Conservation (phyloP, 352 stramenopile species). For the Phytophthora multivora region DNA sequence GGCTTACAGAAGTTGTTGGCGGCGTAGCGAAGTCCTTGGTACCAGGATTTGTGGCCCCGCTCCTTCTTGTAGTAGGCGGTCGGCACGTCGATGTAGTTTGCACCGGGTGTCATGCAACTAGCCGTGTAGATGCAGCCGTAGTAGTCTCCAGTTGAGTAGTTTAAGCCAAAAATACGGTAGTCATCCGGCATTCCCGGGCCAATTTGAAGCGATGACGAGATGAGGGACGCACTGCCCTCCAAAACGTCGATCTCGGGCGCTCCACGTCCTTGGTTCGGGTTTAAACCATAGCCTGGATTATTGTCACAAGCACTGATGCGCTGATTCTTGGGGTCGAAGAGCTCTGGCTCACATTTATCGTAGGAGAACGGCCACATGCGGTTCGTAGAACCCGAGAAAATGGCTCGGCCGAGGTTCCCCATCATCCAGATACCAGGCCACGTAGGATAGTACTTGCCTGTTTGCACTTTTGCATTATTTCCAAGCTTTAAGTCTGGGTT, state of each 20-base stretch:
- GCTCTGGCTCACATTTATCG: conserved; percentile 74
- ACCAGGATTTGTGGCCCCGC: not conserved
- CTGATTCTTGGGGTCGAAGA: conserved; percentile 44
- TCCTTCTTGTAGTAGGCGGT: conserved; percentile 4
- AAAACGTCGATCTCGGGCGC: conserved; percentile 95
- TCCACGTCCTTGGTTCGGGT: conserved; percentile 80
- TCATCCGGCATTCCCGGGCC: conserved; percentile 62
- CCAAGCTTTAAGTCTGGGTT: conserved; percentile 48
- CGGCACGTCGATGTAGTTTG: conserved; percentile 40
- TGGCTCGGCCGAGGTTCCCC: conserved; percentile 91
- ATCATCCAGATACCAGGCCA: conserved; percentile 95
- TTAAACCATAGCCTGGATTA: conserved; percentile 89
- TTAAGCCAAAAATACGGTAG: conserved; percentile 51
- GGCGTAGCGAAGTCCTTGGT: conserved; percentile 48
- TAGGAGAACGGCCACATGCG: conserved; percentile 96
- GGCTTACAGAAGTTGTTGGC: conserved; percentile 44
- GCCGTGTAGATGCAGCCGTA: conserved; percentile 42
- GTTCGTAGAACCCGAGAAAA: conserved; percentile 90
- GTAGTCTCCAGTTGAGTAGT: conserved; percentile 25
- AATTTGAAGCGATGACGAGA: conserved; percentile 92
- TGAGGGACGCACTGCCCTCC: conserved; percentile 78
- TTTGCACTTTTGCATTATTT: conserved; percentile 43
- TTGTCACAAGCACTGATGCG: conserved; percentile 81
- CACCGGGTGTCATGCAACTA: conserved; percentile 43
- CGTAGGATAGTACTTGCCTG: conserved; percentile 62